phyloP scores from a whole-genome alignment of 768 basidiomycete genomes.

The Tylopilus subfusipes region DNA sequence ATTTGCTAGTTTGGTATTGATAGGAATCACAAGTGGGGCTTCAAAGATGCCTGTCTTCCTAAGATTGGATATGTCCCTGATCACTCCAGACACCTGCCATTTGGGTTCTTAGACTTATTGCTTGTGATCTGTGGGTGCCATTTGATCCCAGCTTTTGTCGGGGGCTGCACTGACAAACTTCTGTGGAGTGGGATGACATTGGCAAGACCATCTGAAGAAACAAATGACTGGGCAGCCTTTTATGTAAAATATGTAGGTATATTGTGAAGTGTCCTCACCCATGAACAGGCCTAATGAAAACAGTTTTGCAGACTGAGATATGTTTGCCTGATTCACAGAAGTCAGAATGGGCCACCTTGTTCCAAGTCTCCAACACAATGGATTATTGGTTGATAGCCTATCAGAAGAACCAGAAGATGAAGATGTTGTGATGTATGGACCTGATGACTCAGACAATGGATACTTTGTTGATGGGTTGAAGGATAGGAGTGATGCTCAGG shows the following conservation, averaged over 20 bases:
- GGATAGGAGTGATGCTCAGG: too few species aligned
- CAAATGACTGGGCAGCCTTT: not conserved
- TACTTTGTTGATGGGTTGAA: too few species aligned
- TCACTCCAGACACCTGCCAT: not conserved
- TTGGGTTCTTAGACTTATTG: not conserved
- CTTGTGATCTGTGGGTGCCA: not conserved
- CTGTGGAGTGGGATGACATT: not conserved
- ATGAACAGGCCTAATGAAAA: not conserved
- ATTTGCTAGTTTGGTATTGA: not conserved
- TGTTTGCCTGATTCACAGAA: not conserved
- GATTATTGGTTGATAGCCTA: not conserved
- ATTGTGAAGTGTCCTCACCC: not conserved
- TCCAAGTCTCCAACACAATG: too few species aligned
- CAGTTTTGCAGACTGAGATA: not conserved
- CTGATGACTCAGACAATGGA: too few species aligned
- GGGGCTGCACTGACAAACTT: not conserved
- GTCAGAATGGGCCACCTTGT: not conserved
- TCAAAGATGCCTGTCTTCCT: not conserved
- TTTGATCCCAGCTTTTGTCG: not conserved
- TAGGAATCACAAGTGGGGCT: not conserved
- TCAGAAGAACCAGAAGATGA: too few species aligned
- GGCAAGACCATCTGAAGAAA: not conserved
- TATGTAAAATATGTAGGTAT: constrained; percentile 8
- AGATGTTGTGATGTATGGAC: too few species aligned
- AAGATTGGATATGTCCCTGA: not conserved